Conservation (phyloP, 495 filamentous ascomycete species). For the Cercophora samala region DNA sequence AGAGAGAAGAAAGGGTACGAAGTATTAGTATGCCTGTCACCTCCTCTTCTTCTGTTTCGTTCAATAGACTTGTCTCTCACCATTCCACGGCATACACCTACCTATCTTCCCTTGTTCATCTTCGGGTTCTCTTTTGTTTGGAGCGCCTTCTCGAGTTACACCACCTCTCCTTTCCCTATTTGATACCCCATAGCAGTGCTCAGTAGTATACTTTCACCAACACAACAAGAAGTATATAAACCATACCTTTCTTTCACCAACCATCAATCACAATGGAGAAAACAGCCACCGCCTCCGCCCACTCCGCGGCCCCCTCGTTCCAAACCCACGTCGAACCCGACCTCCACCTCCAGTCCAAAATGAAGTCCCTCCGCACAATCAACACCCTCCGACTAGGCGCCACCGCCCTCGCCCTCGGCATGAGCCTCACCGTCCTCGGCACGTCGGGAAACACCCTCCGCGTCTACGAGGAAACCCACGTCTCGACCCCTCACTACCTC, state of each 20-base stretch:
- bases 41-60: not conserved
- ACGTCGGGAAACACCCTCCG: slow-evolving; percentile 47
- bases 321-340: slow-evolving; percentile 36
- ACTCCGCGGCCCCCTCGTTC: slow-evolving; percentile 30
- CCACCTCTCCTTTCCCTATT: not conserved
- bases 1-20: not conserved
- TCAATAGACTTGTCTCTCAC: not conserved
- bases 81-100: not conserved
- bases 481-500: slow-evolving; percentile 36
- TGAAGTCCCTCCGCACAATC: slow-evolving; percentile 35
- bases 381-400: slow-evolving; percentile 44
- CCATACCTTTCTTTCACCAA: not conserved
- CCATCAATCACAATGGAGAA: slow-evolving; percentile 26
- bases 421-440: slow-evolving; percentile 48
- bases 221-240: not conserved
- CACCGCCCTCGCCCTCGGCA: slow-evolving; percentile 47
- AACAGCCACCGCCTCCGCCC: not conserved
- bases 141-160: not conserved
- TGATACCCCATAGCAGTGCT: not conserved
- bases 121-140: not conserved
- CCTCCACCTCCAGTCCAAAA: slow-evolving; percentile 35
- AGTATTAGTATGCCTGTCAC: not conserved
- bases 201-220: not conserved
- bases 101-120: not conserved
- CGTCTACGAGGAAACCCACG: slow-evolving; percentile 49